phyloP scores from a whole-genome alignment of 2,329 filamentous ascomycete genomes.

The Cladorrhinum sp. region DNA sequence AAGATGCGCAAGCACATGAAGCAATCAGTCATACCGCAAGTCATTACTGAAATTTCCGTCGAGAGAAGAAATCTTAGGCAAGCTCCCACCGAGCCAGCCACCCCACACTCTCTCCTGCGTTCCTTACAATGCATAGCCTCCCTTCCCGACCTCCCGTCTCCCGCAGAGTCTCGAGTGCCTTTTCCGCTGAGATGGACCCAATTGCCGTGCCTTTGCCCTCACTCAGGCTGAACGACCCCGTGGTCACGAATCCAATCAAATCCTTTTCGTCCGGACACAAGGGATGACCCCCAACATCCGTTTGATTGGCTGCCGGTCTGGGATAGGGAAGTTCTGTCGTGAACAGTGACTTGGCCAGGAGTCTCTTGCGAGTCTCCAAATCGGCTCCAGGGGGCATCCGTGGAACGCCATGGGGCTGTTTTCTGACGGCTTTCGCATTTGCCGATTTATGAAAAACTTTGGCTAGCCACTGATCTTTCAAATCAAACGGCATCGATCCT shows the following conservation, averaged over 20 bases:
- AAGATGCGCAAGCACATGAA: not conserved
- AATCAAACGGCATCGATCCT: constrained; percentile 40
- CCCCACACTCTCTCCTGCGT: constrained; percentile 74
- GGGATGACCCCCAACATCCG: constrained; percentile 51
- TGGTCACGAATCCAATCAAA: constrained; percentile 86
- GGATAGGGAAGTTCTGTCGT: constrained; percentile 37
- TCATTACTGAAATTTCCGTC: constrained; percentile 28
- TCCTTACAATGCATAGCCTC: constrained; percentile 72
- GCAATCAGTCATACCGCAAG: no score
- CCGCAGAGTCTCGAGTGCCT: constrained; percentile 46
- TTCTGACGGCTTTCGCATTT: constrained; percentile 23
- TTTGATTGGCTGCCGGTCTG: constrained; percentile 35
- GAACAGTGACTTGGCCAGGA: constrained; percentile 46
- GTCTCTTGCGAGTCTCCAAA: constrained; percentile 25
- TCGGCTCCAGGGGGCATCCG: constrained; percentile 27
- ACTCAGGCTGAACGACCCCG: constrained; percentile 76
- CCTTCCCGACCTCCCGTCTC: constrained; percentile 39
- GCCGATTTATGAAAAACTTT: constrained; percentile 24
- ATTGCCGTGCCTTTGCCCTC: constrained; percentile 74
- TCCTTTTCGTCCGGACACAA: constrained; percentile 70
- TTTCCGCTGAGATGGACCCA: constrained; percentile 63
- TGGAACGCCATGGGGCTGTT: constrained; percentile 28
- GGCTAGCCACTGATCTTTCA: constrained; percentile 69
- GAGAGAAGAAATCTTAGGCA: constrained; percentile 13
- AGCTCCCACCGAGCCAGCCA: constrained; percentile 77